Percentiles rank a stretch among this genome's conserved stretches.
These are phyloP conservation scores for Zygotorulaspora chibaensis DNA, from an alignment of 805 yeast genomes.

Conservation along the genomic window DNA sequence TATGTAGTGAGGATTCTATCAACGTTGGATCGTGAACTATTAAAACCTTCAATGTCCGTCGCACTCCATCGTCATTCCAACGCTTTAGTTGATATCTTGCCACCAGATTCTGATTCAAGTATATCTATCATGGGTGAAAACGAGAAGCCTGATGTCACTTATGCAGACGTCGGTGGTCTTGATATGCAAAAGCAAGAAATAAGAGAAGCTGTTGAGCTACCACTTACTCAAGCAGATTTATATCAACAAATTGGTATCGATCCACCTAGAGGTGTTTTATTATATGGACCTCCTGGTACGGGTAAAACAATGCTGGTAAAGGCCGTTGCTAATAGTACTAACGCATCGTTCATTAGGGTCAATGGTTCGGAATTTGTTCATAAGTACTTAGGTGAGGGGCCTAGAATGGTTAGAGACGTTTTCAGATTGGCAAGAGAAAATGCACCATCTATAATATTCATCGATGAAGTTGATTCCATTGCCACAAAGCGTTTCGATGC, in stretches of 20 bases:
- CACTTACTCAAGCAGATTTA: slow-evolving; percentile 90
- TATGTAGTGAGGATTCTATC: slow-evolving; percentile 93
- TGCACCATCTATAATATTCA: slow-evolving; percentile 93
- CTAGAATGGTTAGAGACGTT: slow-evolving; percentile 98
- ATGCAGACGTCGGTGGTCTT: slow-evolving; percentile 97
- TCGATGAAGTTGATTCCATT: slow-evolving; percentile 98
- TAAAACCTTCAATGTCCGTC: slow-evolving; percentile 92
- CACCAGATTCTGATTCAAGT: slow-evolving; percentile 97
- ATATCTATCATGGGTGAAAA: slow-evolving; percentile 92
- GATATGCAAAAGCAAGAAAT: slow-evolving; percentile 99
- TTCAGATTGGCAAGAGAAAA: slow-evolving; percentile 96
- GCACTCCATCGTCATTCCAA: slow-evolving; percentile 98
- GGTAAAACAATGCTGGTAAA: slow-evolving; percentile 99
- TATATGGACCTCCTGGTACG: slow-evolving; percentile 99
- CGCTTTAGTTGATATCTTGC: slow-evolving; percentile 93
- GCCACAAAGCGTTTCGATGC: slow-evolving; percentile 99
- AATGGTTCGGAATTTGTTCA: slow-evolving; percentile 98
- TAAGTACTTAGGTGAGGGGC: slow-evolving; percentile 98
- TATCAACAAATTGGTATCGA: slow-evolving; percentile 98
- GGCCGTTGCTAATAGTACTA: slow-evolving; percentile 95
- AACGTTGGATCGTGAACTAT: slow-evolving; percentile 88
- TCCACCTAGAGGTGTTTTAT: slow-evolving; percentile 95
- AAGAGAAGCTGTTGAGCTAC: slow-evolving; percentile 96
- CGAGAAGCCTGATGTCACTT: slow-evolving; percentile 87
- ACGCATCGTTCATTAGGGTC: slow-evolving; percentile 93